Percentiles rank a stretch among this genome's conserved stretches.
These are phyloP conservation scores for Candida boidinii DNA, from an alignment of 805 yeast species.

Conservation along the genomic window DNA sequence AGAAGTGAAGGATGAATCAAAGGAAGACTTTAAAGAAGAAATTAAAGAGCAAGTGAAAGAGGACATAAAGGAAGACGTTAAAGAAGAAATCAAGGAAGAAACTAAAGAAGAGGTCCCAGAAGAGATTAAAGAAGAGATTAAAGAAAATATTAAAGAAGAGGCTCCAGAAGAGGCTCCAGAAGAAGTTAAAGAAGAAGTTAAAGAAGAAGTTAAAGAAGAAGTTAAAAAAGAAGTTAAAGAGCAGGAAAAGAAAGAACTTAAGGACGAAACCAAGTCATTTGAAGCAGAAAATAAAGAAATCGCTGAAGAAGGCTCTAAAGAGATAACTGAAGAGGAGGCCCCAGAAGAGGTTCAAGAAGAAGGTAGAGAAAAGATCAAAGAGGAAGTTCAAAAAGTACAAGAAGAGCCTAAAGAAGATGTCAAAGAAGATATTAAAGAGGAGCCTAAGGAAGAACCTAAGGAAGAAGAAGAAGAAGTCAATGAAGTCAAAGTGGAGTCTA, in stretches of 20 bases:
- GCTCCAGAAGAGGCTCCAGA: no score
- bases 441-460: neutral
- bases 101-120: constrained; percentile 4
- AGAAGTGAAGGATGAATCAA: constrained; percentile 4
- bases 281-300: constrained; percentile 5
- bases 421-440: neutral
- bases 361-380: no score
- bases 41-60: constrained; percentile 8
- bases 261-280: no score
- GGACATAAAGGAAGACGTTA: constrained; percentile 7
- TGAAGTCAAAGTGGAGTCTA: neutral
- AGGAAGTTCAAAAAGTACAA: no score
- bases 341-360: neutral
- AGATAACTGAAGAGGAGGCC: neutral
- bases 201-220: no score
- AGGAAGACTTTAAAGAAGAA: neutral
- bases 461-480: neutral
- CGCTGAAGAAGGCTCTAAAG: neutral
- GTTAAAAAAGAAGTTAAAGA: no score
- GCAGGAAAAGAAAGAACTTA: no score
- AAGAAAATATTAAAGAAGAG: no score
- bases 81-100: neutral
- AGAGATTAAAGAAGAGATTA: no score
- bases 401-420: no score
- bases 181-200: no score